phyloP scores from a whole-genome alignment of 2,329 filamentous ascomycete genomes.

The Salinomyces thailandicus region DNA sequence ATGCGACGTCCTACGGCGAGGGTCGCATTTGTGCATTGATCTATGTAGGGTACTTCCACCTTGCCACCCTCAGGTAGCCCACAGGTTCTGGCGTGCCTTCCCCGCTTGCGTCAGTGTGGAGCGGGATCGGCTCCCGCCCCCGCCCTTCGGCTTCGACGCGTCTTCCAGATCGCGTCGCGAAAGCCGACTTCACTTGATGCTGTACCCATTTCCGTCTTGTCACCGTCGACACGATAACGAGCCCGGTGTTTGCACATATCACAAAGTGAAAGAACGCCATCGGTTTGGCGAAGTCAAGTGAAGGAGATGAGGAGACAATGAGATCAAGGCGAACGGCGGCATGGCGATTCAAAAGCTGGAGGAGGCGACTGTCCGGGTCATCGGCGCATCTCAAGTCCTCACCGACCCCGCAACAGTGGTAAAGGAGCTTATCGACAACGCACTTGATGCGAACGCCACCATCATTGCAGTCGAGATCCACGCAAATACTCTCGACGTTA shows the following conservation, averaged over 20 bases:
- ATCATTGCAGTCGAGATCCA: slow-evolving; percentile 55
- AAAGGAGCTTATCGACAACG: slow-evolving; percentile 70
- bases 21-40: too few relatives aligned
- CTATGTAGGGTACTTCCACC: too few relatives aligned
- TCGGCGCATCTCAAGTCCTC: slow-evolving; percentile 53
- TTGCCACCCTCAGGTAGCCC: too few relatives aligned
- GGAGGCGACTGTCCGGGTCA: slow-evolving; percentile 38
- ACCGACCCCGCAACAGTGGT: slow-evolving; percentile 51
- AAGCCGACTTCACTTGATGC: neutral
- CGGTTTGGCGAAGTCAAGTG: too few relatives aligned
- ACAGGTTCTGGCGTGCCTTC: neutral
- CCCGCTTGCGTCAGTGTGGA: slow-evolving; percentile 1
- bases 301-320: too few relatives aligned
- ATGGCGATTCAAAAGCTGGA: slow-evolving; percentile 35
- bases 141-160: too few relatives aligned
- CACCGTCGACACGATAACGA: too few relatives aligned
- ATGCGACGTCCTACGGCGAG: too few relatives aligned
- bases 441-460: slow-evolving; percentile 60
- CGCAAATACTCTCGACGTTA: slow-evolving; percentile 54
- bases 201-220: too few relatives aligned
- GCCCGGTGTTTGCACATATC: too few relatives aligned
- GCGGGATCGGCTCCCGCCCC: too few relatives aligned
- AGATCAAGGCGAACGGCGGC: neutral
- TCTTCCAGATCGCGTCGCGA: neutral
- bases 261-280: too few relatives aligned